Conservation (phyloP, 2,329 filamentous ascomycete genomes). For the Fusarium pilosicola region DNA sequence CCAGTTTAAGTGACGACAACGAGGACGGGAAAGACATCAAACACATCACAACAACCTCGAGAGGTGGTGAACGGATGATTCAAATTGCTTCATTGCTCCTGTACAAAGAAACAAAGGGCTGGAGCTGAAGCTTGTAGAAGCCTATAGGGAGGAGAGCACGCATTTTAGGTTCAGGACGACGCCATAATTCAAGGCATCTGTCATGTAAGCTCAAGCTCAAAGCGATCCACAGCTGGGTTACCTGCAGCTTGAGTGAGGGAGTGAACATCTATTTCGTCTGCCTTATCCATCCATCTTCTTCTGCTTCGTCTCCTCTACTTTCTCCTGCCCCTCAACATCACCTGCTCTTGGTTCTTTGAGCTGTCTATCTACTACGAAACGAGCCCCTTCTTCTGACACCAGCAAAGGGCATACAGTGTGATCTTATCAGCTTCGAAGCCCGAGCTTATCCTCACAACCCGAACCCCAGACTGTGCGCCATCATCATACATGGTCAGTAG, state of each 20-base stretch:
- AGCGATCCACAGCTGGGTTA: slow-evolving; percentile 19
- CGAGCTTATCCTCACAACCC: slow-evolving; percentile 22
- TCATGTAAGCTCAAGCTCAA: slow-evolving; percentile 19
- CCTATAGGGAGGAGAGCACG: neutral
- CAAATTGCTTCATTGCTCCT: neutral
- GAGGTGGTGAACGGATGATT: neutral
- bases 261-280: slow-evolving; percentile 9
- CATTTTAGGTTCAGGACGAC: slow-evolving; percentile 7
- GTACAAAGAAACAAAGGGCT: neutral
- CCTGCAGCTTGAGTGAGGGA: neutral
- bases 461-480: slow-evolving; percentile 24
- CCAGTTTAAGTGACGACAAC: slow-evolving; percentile 37
- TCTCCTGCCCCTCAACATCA: neutral
- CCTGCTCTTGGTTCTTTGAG: neutral
- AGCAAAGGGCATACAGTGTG: neutral
- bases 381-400: neutral
- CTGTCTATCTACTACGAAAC: neutral
- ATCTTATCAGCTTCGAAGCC: slow-evolving; percentile 17
- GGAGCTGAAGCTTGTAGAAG: neutral
- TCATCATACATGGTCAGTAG: slow-evolving; percentile 20
- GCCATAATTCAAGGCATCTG: slow-evolving; percentile 5
- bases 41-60: slow-evolving; percentile 18
- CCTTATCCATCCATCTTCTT: slow-evolving; percentile 4
- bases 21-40: slow-evolving; percentile 30
- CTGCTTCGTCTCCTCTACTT: neutral